A percentile compares a stretch with the other conserved stretches of the same genome.
Evolutionary conservation across 305 asterid genomes (phyloP).

Genomic region (Rubia occidens): DNA sequence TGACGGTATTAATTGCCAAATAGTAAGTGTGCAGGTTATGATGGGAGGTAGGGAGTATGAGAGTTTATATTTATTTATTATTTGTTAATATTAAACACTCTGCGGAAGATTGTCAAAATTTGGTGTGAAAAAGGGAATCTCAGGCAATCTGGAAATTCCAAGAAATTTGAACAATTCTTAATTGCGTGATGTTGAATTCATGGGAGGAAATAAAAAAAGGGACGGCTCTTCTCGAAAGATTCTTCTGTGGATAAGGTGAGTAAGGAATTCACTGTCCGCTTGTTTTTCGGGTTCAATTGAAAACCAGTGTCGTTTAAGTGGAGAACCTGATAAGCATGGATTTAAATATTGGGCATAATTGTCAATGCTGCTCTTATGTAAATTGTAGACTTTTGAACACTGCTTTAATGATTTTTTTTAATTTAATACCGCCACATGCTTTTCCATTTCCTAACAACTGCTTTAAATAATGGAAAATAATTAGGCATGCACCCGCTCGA

Average conservation of each 20-base stretch:
- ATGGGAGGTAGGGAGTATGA: too few relatives aligned
- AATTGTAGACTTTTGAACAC: constrained; percentile 19
- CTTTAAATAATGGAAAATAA: too few relatives aligned
- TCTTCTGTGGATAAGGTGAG: neutral
- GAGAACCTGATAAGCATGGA: constrained; percentile 7
- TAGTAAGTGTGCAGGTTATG: too few relatives aligned
- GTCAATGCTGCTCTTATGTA: constrained; percentile 1
- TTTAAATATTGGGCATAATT: neutral
- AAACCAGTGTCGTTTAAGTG: neutral
- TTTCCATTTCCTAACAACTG: neutral
- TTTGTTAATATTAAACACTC: neutral
- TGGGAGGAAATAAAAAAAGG: neutral
- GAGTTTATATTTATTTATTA: too few relatives aligned
- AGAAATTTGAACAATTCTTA: neutral
- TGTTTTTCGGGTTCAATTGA: neutral
- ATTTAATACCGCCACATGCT: constrained; percentile 13
- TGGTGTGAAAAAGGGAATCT: neutral
- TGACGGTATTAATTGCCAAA: too few relatives aligned
- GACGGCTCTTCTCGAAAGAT: neutral
- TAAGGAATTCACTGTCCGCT: constrained; percentile 1
- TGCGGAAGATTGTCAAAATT: neutral
- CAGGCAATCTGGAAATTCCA: neutral
- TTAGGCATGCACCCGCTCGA: too few relatives aligned
- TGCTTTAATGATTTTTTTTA: constrained; percentile 18
- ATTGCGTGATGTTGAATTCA: neutral